Base-by-base conservation (phyloP, 148 eudicot species). In the Limonium bicolor region DNA sequence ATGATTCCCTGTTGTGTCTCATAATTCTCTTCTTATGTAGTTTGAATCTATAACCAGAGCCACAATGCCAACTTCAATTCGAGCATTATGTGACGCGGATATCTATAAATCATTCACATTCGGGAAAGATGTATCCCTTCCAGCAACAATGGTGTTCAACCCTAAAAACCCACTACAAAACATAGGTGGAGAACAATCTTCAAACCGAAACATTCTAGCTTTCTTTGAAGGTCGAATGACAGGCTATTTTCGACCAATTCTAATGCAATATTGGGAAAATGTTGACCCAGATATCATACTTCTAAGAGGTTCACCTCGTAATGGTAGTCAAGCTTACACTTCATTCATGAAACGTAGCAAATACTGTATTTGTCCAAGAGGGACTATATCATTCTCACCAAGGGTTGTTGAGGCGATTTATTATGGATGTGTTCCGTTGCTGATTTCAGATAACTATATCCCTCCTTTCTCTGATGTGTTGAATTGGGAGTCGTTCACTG, bases 31-130 rank as follows among this genome's bases (percentile, higher is more conserved):
- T 28, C 10, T 6, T 43, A 24, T 13, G 29, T 3, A 27, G 19
- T 45, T 43, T 15, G 4, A 13, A 37, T 45, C 52, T 13, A 33
- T 21, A 43, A 76, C 83, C 32, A 73, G 50, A 41, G 18, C 35
- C 16, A 16, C 37, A 15, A 67, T 82, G 82, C 50, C 61, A 1
- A 71, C 48, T 36, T 71, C 74, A 63, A 64, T 82, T 32, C 40
- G 93, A 67, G 93, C 93, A 17, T 56, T 82, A 44, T 82, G 86
- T 37, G 77, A 77, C 12, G 71, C 82, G 0, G 86, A 73, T 64
- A 65, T 71, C 36, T 66, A 64, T 54, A 63, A 66, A 53, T 74
- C 79, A 25, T 77, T 82, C 33, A 38, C 44, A 17, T 65, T 82
- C 35, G 82, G 93, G 3, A 77, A 68, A 37, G 93, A 82, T 22